Evolutionary conservation across 2,329 filamentous ascomycete species (phyloP).

Genomic region (Fusarium armeniacum): DNA sequence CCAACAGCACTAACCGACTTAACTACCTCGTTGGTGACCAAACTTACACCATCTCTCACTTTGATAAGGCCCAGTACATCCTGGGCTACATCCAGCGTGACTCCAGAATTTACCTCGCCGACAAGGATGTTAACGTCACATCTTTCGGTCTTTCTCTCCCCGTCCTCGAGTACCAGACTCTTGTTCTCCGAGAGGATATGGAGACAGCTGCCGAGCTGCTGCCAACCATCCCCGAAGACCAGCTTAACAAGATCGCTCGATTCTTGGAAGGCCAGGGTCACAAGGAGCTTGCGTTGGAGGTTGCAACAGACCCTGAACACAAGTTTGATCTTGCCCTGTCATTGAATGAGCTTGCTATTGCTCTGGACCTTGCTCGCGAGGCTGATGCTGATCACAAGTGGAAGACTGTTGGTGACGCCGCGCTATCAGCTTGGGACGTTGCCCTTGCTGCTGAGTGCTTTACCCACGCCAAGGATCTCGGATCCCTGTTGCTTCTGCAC

Average conservation of each 20-base stretch:
- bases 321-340: slow-evolving; percentile 93
- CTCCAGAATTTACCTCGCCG: slow-evolving; percentile 92
- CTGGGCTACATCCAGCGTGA: slow-evolving; percentile 96
- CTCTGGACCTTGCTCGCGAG: slow-evolving; percentile 84
- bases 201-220: slow-evolving; percentile 91
- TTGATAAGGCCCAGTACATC: slow-evolving; percentile 94
- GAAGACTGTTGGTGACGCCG: slow-evolving; percentile 96
- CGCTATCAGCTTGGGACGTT: slow-evolving; percentile 88
- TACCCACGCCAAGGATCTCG: slow-evolving; percentile 88
- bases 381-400: slow-evolving; percentile 96
- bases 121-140: slow-evolving; percentile 94
- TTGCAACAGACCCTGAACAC: slow-evolving; percentile 95
- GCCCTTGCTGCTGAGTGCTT: slow-evolving; percentile 93
- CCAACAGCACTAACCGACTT: slow-evolving; percentile 93
- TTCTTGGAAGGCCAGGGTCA: slow-evolving; percentile 98
- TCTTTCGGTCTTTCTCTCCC: slow-evolving; percentile 92
- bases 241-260: slow-evolving; percentile 97
- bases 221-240: slow-evolving; percentile 85
- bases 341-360: slow-evolving; percentile 86
- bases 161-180: slow-evolving; percentile 96
- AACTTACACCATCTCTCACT: slow-evolving; percentile 97
- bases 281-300: slow-evolving; percentile 94
- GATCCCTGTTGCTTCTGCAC: slow-evolving; percentile 88
- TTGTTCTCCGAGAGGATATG: slow-evolving; percentile 93
- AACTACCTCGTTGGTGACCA: slow-evolving; percentile 99